Evolutionary conservation across 1,284 basidiomycete genomes (phyloP).

Genomic region (Moniliophthora roreri): DNA sequence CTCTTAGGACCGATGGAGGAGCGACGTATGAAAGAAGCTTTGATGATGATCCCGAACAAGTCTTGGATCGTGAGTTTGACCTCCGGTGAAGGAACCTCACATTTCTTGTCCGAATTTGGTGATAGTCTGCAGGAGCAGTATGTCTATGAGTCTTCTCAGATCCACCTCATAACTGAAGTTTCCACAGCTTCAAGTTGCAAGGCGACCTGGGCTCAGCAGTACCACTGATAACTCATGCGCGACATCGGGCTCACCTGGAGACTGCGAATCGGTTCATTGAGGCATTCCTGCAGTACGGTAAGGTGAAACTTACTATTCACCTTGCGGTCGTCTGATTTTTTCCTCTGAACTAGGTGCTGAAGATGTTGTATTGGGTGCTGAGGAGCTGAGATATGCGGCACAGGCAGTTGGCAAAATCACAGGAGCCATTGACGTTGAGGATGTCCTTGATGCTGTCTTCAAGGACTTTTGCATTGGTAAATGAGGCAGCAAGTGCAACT

Average conservation of each 20-base stretch:
- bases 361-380: constrained; percentile 78
- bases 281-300: constrained; percentile 64
- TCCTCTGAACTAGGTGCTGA: constrained; percentile 36
- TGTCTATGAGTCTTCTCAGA: constrained; percentile 17
- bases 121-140: constrained; percentile 55
- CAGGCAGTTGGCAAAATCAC: constrained; percentile 79
- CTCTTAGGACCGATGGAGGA: constrained; percentile 16
- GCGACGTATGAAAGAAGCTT: constrained; percentile 1
- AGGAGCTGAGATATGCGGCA: constrained; percentile 84
- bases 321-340: constrained; percentile 6
- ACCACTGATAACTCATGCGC: constrained; percentile 76
- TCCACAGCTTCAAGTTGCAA: constrained; percentile 35
- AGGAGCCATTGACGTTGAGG: constrained; percentile 73
- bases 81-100: constrained; percentile 53
- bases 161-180: not conserved
- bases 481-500: constrained; percentile 30
- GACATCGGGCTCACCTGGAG: constrained; percentile 77
- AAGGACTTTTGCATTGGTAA: constrained; percentile 87
- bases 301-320: constrained; percentile 22
- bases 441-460: constrained; percentile 81
- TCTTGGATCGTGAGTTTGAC: constrained; percentile 65
- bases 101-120: constrained; percentile 61
- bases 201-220: constrained; percentile 32
- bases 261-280: constrained; percentile 63
- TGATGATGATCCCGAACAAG: constrained; percentile 14